Evolutionary conservation across 2,329 filamentous ascomycete species (phyloP).

Genomic region (Daldinia sp.): DNA sequence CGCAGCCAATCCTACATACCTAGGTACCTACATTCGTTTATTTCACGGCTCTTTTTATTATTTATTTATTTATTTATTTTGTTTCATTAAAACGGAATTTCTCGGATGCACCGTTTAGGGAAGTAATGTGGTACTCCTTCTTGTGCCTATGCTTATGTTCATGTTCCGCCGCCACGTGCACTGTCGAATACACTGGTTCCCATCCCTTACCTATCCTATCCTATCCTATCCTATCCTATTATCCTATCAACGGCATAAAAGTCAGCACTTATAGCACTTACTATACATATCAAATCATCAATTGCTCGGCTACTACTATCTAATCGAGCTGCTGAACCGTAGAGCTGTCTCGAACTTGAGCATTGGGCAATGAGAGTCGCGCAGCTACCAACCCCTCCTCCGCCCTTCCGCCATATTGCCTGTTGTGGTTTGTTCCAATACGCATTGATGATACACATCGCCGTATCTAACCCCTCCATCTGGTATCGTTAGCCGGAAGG

Average conservation of each 20-base stretch:
- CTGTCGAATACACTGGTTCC: slow-evolving; percentile 5
- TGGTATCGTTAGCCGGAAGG: slow-evolving; percentile 27
- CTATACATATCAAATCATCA: slow-evolving; percentile 14
- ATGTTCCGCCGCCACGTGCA: slow-evolving; percentile 27
- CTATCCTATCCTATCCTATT: too few relatives aligned
- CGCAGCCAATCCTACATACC: neutral
- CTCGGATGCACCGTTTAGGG: slow-evolving; percentile 8
- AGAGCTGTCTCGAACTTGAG: slow-evolving; percentile 13
- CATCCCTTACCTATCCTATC: slow-evolving; percentile 6
- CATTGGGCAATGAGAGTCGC: slow-evolving; percentile 11
- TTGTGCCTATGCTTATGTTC: slow-evolving; percentile 11
- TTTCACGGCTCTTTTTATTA: neutral
- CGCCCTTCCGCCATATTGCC: slow-evolving; percentile 7
- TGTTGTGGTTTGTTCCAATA: slow-evolving; percentile 24
- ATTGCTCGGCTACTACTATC: slow-evolving; percentile 12
- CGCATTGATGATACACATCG: slow-evolving; percentile 14
- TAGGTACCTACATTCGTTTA: neutral
- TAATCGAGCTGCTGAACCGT: neutral
- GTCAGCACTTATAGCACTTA: slow-evolving; percentile 20
- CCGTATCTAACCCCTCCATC: slow-evolving; percentile 24
- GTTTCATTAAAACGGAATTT: slow-evolving; percentile 8
- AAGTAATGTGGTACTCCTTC: slow-evolving; percentile 12
- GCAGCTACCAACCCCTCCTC: slow-evolving; percentile 15
- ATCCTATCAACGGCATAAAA: slow-evolving; percentile 19
- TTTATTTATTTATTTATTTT: neutral